Evolutionary conservation across 225 moss, liverwort and hornwort genomes (phyloP).

Genomic region (Ulota crispa): DNA sequence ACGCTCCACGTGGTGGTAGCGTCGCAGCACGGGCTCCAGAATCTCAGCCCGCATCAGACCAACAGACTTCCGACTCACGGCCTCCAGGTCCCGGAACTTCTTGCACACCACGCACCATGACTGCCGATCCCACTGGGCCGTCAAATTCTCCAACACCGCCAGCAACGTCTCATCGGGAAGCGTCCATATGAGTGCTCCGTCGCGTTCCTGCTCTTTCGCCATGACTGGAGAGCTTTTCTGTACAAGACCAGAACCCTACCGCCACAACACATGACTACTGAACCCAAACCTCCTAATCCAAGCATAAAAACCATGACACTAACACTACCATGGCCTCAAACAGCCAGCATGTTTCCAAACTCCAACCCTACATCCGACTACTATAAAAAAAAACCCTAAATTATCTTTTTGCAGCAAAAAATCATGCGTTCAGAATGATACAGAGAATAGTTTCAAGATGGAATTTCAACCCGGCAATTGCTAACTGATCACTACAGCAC

Average conservation of each 20-base stretch:
- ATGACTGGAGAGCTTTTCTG: conserved; percentile 3
- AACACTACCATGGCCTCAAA: not conserved
- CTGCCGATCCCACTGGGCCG: conserved; percentile 43
- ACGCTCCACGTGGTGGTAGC: too few species aligned
- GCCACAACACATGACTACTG: not conserved
- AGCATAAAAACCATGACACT: not conserved
- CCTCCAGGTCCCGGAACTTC: too few species aligned
- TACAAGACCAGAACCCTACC: conserved; percentile 2
- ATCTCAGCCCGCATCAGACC: too few species aligned
- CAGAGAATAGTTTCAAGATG: not conserved
- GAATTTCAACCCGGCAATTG: not conserved
- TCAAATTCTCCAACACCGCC: not conserved
- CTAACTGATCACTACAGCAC: not conserved
- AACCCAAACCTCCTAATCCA: not conserved
- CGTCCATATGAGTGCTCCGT: conserved; percentile 44
- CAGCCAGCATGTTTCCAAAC: not conserved
- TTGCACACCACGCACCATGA: too few species aligned
- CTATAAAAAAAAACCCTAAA: not conserved
- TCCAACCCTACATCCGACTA: conserved; percentile 9
- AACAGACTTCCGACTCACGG: too few species aligned
- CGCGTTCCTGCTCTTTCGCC: conserved; percentile 46
- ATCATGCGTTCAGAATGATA: not conserved
- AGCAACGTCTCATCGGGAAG: too few species aligned
- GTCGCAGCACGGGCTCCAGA: too few species aligned
- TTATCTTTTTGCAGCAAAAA: not conserved